Percentiles rank a stretch among this genome's conserved stretches.
These are phyloP conservation scores for Botrytis fragariae DNA, from an alignment of 2,329 filamentous ascomycete genomes.

Conservation along the genomic window DNA sequence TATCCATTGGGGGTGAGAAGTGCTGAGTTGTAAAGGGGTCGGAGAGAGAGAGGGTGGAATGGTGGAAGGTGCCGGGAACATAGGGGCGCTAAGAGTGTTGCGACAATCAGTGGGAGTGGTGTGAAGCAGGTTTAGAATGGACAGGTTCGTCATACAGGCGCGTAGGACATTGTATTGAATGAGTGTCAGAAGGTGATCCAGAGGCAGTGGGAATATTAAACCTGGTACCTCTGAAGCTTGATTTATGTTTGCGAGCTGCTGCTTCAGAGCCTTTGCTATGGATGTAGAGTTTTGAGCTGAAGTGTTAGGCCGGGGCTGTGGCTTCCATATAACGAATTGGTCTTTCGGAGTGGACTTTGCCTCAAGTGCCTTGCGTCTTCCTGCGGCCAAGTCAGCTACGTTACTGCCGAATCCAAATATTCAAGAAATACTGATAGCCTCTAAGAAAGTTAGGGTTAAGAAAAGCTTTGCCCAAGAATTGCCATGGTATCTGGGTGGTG, in stretches of 20 bases:
- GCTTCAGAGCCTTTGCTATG: not conserved
- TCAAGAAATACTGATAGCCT: not conserved
- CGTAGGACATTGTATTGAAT: slow-evolving; percentile 41
- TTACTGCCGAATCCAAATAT: not conserved
- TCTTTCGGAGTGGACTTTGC: not conserved
- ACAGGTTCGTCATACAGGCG: slow-evolving; percentile 41
- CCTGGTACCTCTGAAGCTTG: not conserved
- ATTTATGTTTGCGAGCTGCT: not conserved
- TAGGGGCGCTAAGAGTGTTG: slow-evolving; percentile 37
- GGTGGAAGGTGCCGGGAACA: slow-evolving; percentile 37
- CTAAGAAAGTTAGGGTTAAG: not conserved
- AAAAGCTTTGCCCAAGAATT: not conserved
- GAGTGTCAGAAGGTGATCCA: not conserved
- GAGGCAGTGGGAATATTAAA: not conserved
- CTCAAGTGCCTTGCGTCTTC: not conserved
- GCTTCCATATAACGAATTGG: not conserved
- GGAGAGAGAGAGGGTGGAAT: slow-evolving; percentile 41
- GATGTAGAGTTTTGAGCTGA: not conserved
- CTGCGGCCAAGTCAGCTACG: not conserved
- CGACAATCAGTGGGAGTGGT: slow-evolving; percentile 36
- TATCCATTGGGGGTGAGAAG: slow-evolving; percentile 44
- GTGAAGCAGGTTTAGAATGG: slow-evolving; percentile 38
- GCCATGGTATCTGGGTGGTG: not conserved
- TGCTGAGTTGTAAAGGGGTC: slow-evolving; percentile 41
- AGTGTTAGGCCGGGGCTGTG: not conserved